A percentile compares a stretch with the other conserved stretches of the same genome.
These are phyloP conservation scores for Cymbopogon citratus DNA, from an alignment of 176 grass and related monocot species.

Conservation along the genomic window DNA sequence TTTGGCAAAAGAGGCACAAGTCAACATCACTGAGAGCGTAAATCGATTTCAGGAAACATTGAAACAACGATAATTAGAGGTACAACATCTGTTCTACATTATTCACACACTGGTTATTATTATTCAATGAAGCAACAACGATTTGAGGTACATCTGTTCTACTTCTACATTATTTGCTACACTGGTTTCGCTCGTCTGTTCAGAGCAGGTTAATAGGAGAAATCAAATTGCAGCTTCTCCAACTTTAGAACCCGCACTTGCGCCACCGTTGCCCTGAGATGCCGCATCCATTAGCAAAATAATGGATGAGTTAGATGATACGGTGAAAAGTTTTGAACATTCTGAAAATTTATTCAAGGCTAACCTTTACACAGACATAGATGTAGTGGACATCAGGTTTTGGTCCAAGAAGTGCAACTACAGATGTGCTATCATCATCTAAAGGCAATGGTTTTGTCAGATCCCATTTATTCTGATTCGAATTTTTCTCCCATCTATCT, in stretches of 20 bases:
- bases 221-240: conserved; percentile 14
- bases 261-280: neutral
- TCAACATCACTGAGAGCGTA: neutral
- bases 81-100: neutral
- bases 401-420: conserved; percentile 48
- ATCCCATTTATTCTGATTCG: conserved; percentile 54
- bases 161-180: conserved; percentile 34
- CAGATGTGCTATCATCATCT: conserved; percentile 44
- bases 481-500: conserved; percentile 70
- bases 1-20: neutral
- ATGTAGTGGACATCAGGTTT: conserved; percentile 96
- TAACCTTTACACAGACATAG: conserved; percentile 88
- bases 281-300: neutral
- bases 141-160: conserved; percentile 14
- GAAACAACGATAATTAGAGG: neutral
- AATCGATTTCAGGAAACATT: neutral
- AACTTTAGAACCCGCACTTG: neutral
- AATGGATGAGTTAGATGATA: neutral
- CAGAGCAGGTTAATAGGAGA: neutral
- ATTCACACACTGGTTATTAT: neutral
- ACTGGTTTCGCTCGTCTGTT: conserved; percentile 18
- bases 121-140: neutral
- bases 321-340: neutral
- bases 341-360: neutral
- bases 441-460: conserved; percentile 72